phyloP scores from a whole-genome alignment of 2,329 filamentous ascomycete genomes.

The Fusarium sp. region DNA sequence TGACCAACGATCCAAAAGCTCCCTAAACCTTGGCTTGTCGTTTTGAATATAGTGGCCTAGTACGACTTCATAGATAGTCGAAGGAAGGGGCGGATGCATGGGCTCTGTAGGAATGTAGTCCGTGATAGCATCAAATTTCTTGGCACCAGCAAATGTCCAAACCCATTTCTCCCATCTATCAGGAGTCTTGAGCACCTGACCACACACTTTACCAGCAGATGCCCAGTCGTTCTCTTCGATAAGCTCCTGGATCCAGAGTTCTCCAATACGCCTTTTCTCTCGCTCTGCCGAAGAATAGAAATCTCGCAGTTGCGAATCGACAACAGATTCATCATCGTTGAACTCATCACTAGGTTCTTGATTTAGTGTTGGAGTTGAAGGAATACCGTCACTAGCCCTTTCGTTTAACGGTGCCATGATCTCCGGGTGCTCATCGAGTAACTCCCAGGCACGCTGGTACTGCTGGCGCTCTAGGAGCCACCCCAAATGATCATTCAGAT shows the following conservation, averaged over 20 bases:
- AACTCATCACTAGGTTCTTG: slow-evolving; percentile 68
- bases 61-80: slow-evolving; percentile 87
- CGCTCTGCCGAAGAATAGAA: slow-evolving; percentile 78
- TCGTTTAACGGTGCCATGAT: slow-evolving; percentile 62
- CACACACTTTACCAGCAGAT: slow-evolving; percentile 82
- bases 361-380: slow-evolving; percentile 57
- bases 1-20: slow-evolving; percentile 86
- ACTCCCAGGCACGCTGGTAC: slow-evolving; percentile 88
- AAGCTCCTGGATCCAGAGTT: slow-evolving; percentile 91
- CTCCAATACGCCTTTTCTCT: slow-evolving; percentile 91
- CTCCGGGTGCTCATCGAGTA: slow-evolving; percentile 90
- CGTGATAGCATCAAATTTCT: slow-evolving; percentile 90
- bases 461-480: slow-evolving; percentile 87
- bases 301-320: slow-evolving; percentile 68
- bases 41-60: slow-evolving; percentile 87
- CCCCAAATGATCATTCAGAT: slow-evolving; percentile 83
- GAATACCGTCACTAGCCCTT: slow-evolving; percentile 53
- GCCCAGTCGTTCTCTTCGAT: slow-evolving; percentile 80
- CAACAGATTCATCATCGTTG: slow-evolving; percentile 73
- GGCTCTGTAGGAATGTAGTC: slow-evolving; percentile 81
- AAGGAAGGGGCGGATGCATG: slow-evolving; percentile 82
- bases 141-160: slow-evolving; percentile 87
- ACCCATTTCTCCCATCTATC: slow-evolving; percentile 96
- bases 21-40: slow-evolving; percentile 79
- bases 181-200: slow-evolving; percentile 82